Evolutionary conservation across 2,329 filamentous ascomycete genomes (phyloP).

Genomic region (Xylariaceae sp.): DNA sequence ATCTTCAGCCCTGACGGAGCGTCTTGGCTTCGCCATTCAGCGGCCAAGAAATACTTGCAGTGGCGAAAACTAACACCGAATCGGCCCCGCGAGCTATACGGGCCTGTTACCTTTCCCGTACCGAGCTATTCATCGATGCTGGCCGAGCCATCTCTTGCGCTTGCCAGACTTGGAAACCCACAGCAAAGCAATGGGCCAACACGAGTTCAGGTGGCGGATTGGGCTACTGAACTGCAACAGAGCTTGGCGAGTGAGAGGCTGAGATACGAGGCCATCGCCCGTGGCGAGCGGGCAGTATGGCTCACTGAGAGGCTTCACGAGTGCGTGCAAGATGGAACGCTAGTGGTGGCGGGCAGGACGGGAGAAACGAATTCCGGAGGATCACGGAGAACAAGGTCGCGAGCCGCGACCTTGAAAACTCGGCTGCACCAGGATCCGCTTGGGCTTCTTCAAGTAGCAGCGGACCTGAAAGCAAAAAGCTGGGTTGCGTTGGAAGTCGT

Average conservation of each 20-base stretch:
- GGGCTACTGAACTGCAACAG: slow-evolving; percentile 76
- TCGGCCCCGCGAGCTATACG: slow-evolving; percentile 36
- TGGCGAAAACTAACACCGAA: slow-evolving; percentile 51
- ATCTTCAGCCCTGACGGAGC: slow-evolving; percentile 76
- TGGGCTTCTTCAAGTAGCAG: slow-evolving; percentile 66
- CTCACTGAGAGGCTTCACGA: slow-evolving; percentile 62
- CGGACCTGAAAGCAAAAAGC: slow-evolving; percentile 60
- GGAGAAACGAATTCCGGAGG: slow-evolving; percentile 28
- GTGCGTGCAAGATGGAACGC: slow-evolving; percentile 61
- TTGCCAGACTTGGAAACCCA: slow-evolving; percentile 51
- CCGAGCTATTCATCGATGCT: slow-evolving; percentile 11
- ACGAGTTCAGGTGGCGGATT: slow-evolving; percentile 67
- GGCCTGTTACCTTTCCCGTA: slow-evolving; percentile 30
- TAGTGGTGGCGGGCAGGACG: slow-evolving; percentile 48
- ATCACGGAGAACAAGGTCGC: slow-evolving; percentile 19
- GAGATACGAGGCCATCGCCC: slow-evolving; percentile 59
- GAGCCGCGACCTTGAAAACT: slow-evolving; percentile 19
- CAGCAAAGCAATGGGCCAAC: slow-evolving; percentile 35
- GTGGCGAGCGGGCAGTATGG: slow-evolving; percentile 64
- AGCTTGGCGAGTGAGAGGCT: slow-evolving; percentile 70
- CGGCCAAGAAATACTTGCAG: slow-evolving; percentile 74
- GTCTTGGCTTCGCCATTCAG: slow-evolving; percentile 74
- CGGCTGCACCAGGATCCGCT: slow-evolving; percentile 65
- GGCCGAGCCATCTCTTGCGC: slow-evolving; percentile 41
- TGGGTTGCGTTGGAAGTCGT: slow-evolving; percentile 69